Evolutionary conservation across 495 filamentous ascomycete species (phyloP).

Genomic region (Podospora sp.): DNA sequence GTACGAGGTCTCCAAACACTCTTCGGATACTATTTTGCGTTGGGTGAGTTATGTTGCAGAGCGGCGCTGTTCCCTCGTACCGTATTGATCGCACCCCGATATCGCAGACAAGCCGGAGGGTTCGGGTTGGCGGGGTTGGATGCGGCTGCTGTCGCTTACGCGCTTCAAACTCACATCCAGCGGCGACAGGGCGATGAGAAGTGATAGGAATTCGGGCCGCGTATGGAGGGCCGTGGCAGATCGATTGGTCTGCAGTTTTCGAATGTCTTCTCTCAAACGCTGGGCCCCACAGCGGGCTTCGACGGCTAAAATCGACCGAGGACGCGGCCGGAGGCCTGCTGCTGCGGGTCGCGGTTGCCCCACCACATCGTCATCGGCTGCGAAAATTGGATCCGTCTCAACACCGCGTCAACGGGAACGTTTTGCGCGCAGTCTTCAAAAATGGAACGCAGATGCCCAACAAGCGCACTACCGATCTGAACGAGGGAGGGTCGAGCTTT

Average conservation of each 20-base stretch:
- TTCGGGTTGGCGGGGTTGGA: neutral
- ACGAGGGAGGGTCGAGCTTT: neutral
- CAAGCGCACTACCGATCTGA: neutral
- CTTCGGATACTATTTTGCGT: no score
- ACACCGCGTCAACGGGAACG: neutral
- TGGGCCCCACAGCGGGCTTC: conserved; percentile 10
- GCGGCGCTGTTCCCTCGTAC: no score
- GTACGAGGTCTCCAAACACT: no score
- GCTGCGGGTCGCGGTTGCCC: neutral
- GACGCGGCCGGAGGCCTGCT: neutral
- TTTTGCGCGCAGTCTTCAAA: neutral
- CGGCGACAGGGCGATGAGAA: neutral
- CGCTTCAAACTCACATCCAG: conserved; percentile 8
- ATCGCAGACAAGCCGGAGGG: neutral
- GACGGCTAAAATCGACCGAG: conserved; percentile 20
- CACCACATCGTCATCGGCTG: conserved; percentile 10
- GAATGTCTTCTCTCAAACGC: neutral
- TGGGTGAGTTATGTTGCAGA: no score
- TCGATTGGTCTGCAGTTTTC: conserved; percentile 22
- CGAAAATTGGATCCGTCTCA: neutral
- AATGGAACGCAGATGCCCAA: neutral
- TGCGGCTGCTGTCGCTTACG: no score
- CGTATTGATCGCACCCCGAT: neutral
- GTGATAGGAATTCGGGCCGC: neutral
- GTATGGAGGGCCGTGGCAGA: conserved; percentile 16